phyloP scores from a whole-genome alignment of 179 eudicot genomes.

The Silene vulgaris region DNA sequence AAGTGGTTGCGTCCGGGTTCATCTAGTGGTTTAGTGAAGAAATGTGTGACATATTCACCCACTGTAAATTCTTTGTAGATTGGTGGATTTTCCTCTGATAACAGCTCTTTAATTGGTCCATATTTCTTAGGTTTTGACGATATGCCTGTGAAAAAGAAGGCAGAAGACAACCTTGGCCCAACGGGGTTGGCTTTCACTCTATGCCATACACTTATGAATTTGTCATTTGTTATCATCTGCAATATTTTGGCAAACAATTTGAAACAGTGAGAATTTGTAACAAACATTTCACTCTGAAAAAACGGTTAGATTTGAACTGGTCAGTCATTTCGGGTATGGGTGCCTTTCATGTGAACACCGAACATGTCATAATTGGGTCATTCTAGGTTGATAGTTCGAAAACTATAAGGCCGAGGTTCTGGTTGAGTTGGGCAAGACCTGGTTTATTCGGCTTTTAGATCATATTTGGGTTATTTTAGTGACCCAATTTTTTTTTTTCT shows the following conservation, averaged over 20 bases:
- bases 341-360: too few species aligned
- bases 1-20: not conserved
- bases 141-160: slow-evolving; percentile 24
- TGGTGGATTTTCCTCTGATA: slow-evolving; percentile 21
- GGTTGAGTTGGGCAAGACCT: too few species aligned
- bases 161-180: slow-evolving; percentile 34
- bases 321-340: too few species aligned
- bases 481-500: too few species aligned
- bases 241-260: not conserved
- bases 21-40: slow-evolving; percentile 3
- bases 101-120: slow-evolving; percentile 30
- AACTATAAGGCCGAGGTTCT: too few species aligned
- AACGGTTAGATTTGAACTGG: too few species aligned
- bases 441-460: too few species aligned
- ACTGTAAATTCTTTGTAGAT: slow-evolving; percentile 24
- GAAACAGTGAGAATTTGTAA: too few species aligned
- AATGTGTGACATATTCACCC: slow-evolving; percentile 7
- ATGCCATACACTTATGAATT: slow-evolving; percentile 27
- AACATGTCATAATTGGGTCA: too few species aligned
- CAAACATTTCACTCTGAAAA: too few species aligned
- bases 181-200: slow-evolving; percentile 27
- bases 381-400: too few species aligned
- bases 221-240: slow-evolving; percentile 30
- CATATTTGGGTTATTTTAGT: too few species aligned
- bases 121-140: slow-evolving; percentile 17